Base-by-base conservation (phyloP, 1,139 yeast species). In the Candida sanyaensis region DNA sequence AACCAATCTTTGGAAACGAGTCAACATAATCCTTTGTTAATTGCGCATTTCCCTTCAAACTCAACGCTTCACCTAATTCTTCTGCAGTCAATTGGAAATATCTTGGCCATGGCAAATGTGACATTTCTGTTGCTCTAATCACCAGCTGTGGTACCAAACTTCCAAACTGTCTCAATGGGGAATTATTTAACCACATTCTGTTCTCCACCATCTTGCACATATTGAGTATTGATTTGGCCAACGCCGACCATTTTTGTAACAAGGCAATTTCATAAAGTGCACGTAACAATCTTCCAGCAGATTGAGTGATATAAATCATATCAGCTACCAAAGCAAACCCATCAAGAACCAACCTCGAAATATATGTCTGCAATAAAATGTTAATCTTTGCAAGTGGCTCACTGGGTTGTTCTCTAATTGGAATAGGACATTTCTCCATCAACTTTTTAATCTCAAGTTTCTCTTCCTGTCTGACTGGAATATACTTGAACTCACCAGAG, bases 311-410 rank as follows among this genome's bases (percentile, higher is more conserved):
- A 60, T 89, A 93, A 4, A 89, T 78, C 97, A 92, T 91, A 69
- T 95, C 99, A 0, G 97, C 84, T 77, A 87, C 83, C 50, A 95
- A 69, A 0, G 98, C 97, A 71, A 89, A 89, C 1, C 98, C 99
- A 2, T 88, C 96, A 12, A 95, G 71, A 9, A 75, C 70, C 37
- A 92, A 69, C 32, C 86, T 68, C 1, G 97, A 88, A 13, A 95
- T 86, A 59, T 88, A 91, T 0, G 96, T 81, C 61, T 95, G 99
- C 10, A 93, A 68, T 36, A 95, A 66, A 6, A 90, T 82, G 56
- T 86, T 90, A 30, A 89, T 81, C 62, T 95, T 95, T 0, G 96
- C 88, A 23, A 83, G 64, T 0, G 95, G 86, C 50, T 89, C 95
- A 42, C 78, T 83, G 0, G 85, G 72, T 5, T 76, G 68, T 55